These are phyloP conservation scores for Fusarium sp. DNA, from an alignment of 2,329 filamentous ascomycete species.

Conservation along the genomic window DNA sequence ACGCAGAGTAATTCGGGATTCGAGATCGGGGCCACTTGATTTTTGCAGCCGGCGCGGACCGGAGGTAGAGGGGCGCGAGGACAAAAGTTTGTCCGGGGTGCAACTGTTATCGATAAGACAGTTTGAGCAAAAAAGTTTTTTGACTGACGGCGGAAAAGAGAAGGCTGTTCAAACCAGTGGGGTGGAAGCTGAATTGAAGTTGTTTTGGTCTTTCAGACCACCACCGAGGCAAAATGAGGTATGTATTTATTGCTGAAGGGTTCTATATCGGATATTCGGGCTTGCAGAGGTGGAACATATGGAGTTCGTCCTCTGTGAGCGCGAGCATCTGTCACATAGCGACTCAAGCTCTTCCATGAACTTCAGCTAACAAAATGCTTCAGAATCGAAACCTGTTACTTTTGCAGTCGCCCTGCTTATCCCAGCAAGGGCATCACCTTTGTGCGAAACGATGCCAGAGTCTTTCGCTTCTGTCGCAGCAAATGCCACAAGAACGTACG, in stretches of 20 bases:
- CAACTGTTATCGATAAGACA: constrained; percentile 37
- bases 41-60: constrained; percentile 42
- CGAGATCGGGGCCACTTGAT: constrained; percentile 34
- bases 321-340: background rate
- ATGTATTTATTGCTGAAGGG: constrained; percentile 2
- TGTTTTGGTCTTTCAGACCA: constrained; percentile 40
- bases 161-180: constrained; percentile 33
- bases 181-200: constrained; percentile 39
- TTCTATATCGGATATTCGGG: background rate
- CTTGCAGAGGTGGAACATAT: background rate
- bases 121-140: constrained; percentile 40
- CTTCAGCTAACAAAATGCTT: constrained; percentile 25
- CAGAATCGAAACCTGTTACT: constrained; percentile 57
- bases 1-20: constrained; percentile 16
- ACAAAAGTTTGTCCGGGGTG: constrained; percentile 33
- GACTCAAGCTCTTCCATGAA: constrained; percentile 3
- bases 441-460: constrained; percentile 59
- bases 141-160: constrained; percentile 27
- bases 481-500: constrained; percentile 68
- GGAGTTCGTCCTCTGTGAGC: background rate
- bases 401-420: constrained; percentile 59
- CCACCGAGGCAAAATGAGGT: constrained; percentile 41
- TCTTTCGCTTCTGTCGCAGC: constrained; percentile 67
- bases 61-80: constrained; percentile 34
- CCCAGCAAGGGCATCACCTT: constrained; percentile 65